Conservation (phyloP, 129 eudicot genomes). For the Tagetes erecta region DNA sequence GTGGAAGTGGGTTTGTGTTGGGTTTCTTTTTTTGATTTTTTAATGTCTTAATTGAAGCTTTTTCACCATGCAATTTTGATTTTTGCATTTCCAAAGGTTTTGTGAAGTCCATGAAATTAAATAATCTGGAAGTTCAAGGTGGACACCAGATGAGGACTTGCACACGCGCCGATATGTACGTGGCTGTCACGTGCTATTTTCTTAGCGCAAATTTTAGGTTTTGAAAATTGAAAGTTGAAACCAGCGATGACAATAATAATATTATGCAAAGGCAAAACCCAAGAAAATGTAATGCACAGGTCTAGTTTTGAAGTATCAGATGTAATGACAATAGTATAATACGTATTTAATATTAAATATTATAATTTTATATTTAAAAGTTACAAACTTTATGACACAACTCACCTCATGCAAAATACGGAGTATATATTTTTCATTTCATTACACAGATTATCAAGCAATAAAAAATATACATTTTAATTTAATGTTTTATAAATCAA, state of each 20-base stretch:
- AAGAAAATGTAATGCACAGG: background rate
- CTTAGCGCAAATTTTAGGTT: background rate
- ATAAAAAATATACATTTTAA: background rate
- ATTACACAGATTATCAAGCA: slow-evolving; percentile 18
- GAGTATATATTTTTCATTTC: background rate
- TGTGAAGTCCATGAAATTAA: slow-evolving; percentile 44
- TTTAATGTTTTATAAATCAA: background rate
- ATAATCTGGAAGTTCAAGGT: slow-evolving; percentile 33
- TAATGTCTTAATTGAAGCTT: background rate
- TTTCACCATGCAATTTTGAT: slow-evolving; percentile 47
- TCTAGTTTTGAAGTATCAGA: no score
- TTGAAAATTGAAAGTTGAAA: background rate
- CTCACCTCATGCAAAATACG: background rate
- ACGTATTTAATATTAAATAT: no score
- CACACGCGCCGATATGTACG: slow-evolving; percentile 14
- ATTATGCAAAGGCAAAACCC: background rate
- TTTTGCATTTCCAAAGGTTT: slow-evolving; percentile 47
- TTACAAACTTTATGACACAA: slow-evolving; percentile 15
- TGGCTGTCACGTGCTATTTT: slow-evolving; percentile 17
- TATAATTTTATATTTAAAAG: no score
- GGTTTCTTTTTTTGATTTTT: background rate
- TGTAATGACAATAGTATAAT: no score
- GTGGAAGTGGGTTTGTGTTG: slow-evolving; percentile 26
- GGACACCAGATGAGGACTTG: slow-evolving; percentile 17
- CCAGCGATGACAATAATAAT: background rate